Evolutionary conservation across 495 filamentous ascomycete species (phyloP).

Genomic region (Neurospora pannonica): DNA sequence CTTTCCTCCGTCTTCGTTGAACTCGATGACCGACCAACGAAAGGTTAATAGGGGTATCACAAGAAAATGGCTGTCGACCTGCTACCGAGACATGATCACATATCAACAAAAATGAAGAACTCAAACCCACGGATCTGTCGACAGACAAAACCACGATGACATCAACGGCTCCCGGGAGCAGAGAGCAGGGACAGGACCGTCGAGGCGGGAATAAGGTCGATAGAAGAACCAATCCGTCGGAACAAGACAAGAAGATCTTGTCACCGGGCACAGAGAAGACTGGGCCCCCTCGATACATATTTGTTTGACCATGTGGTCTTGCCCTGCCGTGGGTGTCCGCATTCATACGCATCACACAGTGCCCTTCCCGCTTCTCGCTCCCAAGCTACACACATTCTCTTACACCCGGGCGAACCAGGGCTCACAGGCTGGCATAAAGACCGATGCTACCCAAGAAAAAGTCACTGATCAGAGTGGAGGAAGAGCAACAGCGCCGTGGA

Average conservation of each 20-base stretch:
- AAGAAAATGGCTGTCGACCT: slow-evolving; percentile 3
- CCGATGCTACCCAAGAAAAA: not conserved
- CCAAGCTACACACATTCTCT: not conserved
- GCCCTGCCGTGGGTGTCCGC: not conserved
- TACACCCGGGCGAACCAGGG: not conserved
- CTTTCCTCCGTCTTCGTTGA: not conserved
- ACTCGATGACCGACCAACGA: not conserved
- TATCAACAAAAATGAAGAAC: slow-evolving; percentile 2
- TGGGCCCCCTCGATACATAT: not conserved
- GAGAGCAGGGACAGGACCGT: not conserved
- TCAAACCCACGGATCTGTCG: not conserved
- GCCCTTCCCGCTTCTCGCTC: not conserved
- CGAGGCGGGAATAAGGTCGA: not conserved
- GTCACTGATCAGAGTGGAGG: not conserved
- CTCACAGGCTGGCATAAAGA: not conserved
- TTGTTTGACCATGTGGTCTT: not conserved
- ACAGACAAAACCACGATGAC: not conserved
- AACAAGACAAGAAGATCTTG: slow-evolving; percentile 8
- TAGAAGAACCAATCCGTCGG: slow-evolving; percentile 2
- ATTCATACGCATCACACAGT: not conserved
- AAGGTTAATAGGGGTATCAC: not conserved
- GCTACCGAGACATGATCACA: slow-evolving; percentile 20
- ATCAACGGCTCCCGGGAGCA: not conserved
- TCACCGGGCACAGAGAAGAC: slow-evolving; percentile 8
- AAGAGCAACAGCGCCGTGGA: not conserved